phyloP scores from a whole-genome alignment of 2,329 filamentous ascomycete species.

The Apiospora aurea region DNA sequence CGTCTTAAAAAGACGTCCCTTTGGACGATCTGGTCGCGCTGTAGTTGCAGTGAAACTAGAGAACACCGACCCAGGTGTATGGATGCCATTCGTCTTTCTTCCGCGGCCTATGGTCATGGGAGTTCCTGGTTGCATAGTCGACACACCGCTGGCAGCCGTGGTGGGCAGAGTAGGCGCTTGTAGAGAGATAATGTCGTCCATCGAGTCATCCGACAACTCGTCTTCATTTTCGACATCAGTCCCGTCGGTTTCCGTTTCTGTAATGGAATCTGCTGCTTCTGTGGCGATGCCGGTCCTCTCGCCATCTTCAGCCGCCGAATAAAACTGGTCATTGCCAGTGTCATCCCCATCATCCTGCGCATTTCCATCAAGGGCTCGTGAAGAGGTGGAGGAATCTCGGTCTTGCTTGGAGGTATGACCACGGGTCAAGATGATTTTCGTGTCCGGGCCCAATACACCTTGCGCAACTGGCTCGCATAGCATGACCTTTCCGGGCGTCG shows the following conservation, averaged over 20 bases:
- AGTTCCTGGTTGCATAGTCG: slow-evolving; percentile 80
- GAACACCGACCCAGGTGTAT: slow-evolving; percentile 87
- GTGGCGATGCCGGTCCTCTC: slow-evolving; percentile 64
- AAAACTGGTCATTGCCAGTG: slow-evolving; percentile 89
- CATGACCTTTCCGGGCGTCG: slow-evolving; percentile 85
- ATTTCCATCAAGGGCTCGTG: slow-evolving; percentile 65
- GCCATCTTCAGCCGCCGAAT: slow-evolving; percentile 86
- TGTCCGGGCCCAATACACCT: slow-evolving; percentile 77
- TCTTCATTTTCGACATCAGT: slow-evolving; percentile 74
- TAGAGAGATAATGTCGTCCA: slow-evolving; percentile 93
- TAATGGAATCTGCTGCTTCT: slow-evolving; percentile 64
- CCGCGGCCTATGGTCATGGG: slow-evolving; percentile 76
- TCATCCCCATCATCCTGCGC: slow-evolving; percentile 76
- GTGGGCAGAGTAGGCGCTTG: slow-evolving; percentile 79
- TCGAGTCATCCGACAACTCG: slow-evolving; percentile 83
- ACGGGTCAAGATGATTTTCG: slow-evolving; percentile 82
- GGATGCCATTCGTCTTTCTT: slow-evolving; percentile 71
- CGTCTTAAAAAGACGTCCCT: slow-evolving; percentile 83
- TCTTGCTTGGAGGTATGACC: slow-evolving; percentile 63
- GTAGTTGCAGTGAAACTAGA: slow-evolving; percentile 89
- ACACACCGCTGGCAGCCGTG: slow-evolving; percentile 80
- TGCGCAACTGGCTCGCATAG: slow-evolving; percentile 96
- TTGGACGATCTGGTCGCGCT: slow-evolving; percentile 73
- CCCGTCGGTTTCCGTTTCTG: slow-evolving; percentile 69
- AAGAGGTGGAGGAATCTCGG: slow-evolving; percentile 54